Conservation (phyloP, 2,329 filamentous ascomycete genomes). For the Ceratocystis ficicola region DNA sequence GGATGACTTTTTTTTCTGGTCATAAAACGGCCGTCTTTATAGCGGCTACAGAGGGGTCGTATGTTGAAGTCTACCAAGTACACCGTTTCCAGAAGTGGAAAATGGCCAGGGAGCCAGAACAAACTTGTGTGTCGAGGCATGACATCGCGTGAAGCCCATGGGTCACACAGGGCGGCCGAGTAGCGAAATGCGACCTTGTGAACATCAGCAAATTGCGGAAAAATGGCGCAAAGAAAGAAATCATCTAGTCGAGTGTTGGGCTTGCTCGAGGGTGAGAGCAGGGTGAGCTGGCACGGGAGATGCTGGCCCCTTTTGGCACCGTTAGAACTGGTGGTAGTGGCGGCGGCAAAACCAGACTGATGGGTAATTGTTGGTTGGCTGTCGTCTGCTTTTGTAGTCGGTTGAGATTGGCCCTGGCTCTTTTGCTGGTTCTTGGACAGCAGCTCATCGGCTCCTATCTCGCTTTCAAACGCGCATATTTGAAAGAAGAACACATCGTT, state of each 20-base stretch:
- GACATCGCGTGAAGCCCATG: constrained; percentile 9
- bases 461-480: background rate
- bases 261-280: background rate
- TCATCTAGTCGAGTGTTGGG: background rate
- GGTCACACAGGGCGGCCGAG: background rate
- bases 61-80: constrained; percentile 1
- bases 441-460: background rate
- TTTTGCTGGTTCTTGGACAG: background rate
- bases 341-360: background rate
- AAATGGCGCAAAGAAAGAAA: background rate
- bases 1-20: background rate
- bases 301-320: background rate
- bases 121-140: constrained; percentile 9
- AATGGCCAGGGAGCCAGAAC: constrained; percentile 1
- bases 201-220: background rate
- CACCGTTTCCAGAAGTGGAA: background rate
- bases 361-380: background rate
- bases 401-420: background rate
- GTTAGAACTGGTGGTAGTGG: background rate
- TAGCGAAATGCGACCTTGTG: background rate
- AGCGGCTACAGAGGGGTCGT: background rate
- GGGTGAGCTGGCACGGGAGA: background rate
- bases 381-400: background rate
- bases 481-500: constrained; percentile 2
- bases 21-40: background rate